Percentiles rank a stretch among this genome's conserved stretches.
Evolutionary conservation across 805 yeast genomes (phyloP).

Genomic region (Ascoidea rubescens): DNA sequence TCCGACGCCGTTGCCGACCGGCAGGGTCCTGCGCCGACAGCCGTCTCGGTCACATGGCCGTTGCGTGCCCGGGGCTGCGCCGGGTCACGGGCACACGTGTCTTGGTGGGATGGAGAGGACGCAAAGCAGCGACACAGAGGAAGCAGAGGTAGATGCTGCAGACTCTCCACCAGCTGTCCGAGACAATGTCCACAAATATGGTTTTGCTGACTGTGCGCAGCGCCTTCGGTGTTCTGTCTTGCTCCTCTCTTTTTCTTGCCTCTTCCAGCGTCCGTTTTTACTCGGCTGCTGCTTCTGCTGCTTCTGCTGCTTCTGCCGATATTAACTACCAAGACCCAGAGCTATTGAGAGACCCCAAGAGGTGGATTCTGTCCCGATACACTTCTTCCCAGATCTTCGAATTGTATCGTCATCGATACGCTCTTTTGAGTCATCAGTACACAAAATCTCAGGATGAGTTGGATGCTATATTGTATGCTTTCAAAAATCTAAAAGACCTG

Average conservation of each 20-base stretch:
- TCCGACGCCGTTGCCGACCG: too few species aligned
- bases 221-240: too few species aligned
- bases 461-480: neutral
- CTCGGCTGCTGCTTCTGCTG: neutral
- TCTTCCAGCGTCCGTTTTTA: neutral
- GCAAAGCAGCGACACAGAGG: neutral
- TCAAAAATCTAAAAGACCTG: too few species aligned
- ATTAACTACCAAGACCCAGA: neutral
- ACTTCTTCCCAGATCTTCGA: neutral
- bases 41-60: too few species aligned
- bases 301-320: neutral
- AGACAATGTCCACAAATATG: too few species aligned
- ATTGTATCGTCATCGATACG: neutral
- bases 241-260: too few species aligned
- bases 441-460: neutral
- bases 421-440: neutral
- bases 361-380: neutral
- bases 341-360: neutral
- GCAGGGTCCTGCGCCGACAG: too few species aligned
- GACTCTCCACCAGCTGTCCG: too few species aligned
- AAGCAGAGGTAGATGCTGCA: neutral
- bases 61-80: too few species aligned
- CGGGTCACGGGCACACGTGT: too few species aligned
- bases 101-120: neutral
- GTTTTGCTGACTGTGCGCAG: too few species aligned